Conservation (phyloP, 805 yeast genomes). For the Yarrowia sp. region DNA sequence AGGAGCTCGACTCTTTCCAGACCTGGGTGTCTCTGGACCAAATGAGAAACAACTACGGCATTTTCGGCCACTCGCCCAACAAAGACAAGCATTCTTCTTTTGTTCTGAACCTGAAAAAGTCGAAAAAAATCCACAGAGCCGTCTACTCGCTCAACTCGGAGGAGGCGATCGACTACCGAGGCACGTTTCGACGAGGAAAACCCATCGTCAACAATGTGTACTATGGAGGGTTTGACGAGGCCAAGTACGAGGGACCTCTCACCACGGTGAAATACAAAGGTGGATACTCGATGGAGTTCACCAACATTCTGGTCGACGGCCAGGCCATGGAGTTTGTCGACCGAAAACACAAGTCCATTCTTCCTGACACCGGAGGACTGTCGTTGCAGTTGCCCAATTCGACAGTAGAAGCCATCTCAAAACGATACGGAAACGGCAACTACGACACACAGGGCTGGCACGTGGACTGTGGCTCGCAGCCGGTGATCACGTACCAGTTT, state of each 20-base stretch:
- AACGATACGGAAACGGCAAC: conserved; percentile 2
- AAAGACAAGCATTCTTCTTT: conserved; percentile 16
- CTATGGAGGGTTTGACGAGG: conserved; percentile 6
- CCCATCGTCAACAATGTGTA: conserved; percentile 17
- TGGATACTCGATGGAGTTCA: conserved; percentile 12
- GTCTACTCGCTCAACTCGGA: conserved; percentile 17
- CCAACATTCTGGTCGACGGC: conserved; percentile 6
- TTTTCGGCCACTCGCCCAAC: conserved; percentile 13
- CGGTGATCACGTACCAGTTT: conserved; percentile 15
- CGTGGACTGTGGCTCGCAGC: conserved; percentile 1
- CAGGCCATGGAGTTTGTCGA: neutral
- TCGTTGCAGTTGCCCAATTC: conserved; percentile 8
- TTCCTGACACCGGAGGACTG: conserved; percentile 23
- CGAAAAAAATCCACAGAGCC: conserved; percentile 8
- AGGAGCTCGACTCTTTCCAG: conserved; percentile 5
- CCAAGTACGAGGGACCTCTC: conserved; percentile 25
- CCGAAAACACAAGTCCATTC: neutral
- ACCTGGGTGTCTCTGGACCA: conserved; percentile 18
- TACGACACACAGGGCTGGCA: conserved; percentile 8
- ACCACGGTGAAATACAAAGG: conserved; percentile 19
- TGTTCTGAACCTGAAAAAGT: neutral
- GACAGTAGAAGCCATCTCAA: neutral
- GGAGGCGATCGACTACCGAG: conserved; percentile 9
- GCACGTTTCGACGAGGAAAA: neutral
- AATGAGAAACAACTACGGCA: conserved; percentile 23